phyloP scores from a whole-genome alignment of 768 basidiomycete species.

The Melanogaster broomeanus region DNA sequence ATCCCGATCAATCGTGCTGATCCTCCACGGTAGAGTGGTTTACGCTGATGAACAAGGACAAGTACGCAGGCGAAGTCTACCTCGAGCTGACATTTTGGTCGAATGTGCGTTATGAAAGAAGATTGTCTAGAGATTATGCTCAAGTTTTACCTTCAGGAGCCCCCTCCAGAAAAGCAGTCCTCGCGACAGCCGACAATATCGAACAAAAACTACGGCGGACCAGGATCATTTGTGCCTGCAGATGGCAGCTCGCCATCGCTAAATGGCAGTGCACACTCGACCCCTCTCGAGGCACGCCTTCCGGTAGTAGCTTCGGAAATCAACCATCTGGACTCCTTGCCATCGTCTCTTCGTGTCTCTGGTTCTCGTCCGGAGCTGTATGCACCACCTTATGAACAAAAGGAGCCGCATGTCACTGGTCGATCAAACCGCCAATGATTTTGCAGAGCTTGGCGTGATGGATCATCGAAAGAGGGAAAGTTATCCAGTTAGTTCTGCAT shows the following conservation, averaged over 20 bases:
- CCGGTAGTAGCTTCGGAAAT: slow-evolving; percentile 37
- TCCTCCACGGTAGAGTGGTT: slow-evolving; percentile 80
- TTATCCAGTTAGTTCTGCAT: slow-evolving; percentile 49
- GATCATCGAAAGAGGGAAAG: slow-evolving; percentile 55
- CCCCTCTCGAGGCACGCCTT: slow-evolving; percentile 9
- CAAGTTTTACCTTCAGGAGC: slow-evolving; percentile 51
- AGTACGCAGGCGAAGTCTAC: slow-evolving; percentile 94
- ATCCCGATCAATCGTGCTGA: slow-evolving; percentile 12
- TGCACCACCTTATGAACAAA: slow-evolving; percentile 71
- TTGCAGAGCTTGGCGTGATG: slow-evolving; percentile 63
- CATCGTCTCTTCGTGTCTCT: slow-evolving; percentile 63
- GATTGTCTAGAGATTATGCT: slow-evolving; percentile 1
- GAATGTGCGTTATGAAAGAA: slow-evolving; percentile 54
- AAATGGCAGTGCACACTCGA: slow-evolving; percentile 21
- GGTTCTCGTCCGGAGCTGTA: slow-evolving; percentile 71
- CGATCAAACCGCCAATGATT: slow-evolving; percentile 61
- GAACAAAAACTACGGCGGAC: slow-evolving; percentile 73
- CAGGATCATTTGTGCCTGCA: slow-evolving; percentile 70
- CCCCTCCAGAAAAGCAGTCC: slow-evolving; percentile 71
- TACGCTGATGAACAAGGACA: slow-evolving; percentile 83
- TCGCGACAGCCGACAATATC: slow-evolving; percentile 49
- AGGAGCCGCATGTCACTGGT: slow-evolving; percentile 43
- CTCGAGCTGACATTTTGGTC: slow-evolving; percentile 98
- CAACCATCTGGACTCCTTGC: slow-evolving; percentile 50
- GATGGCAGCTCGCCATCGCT: slow-evolving; percentile 32